Base-by-base conservation (phyloP, 352 stramenopile genomes). In the Pythium utonaiense region DNA sequence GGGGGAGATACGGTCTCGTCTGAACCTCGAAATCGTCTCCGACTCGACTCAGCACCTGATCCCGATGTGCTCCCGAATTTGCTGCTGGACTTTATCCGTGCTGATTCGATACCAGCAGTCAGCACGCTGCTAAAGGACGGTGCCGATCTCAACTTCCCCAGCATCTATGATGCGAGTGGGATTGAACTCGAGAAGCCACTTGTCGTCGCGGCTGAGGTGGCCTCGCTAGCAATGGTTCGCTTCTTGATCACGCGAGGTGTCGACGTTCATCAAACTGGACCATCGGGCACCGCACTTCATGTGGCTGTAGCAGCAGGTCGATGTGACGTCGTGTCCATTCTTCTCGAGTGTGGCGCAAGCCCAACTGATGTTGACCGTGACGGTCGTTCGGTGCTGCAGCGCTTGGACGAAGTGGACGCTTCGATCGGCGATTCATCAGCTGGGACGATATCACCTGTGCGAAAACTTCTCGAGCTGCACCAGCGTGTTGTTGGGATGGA, bases 221-320 rank as follows among this genome's bases (percentile, higher is more conserved):
- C 76, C 12, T 91, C 83, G 6, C 64, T 95, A 12, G 62, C 59
- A 22, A 92, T 95, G 83, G 73, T 95, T 33, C 74, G 80, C 3
- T 85, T 91, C 40, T 68, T 95, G 14, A 41, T 93, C n/a, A 90
- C 89, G 52, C 77, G 80, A 45, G 85, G 85, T 16, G 80, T 81
- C 22, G 83, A 93, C 45, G 69, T 93, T 21, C 78, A 87, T 25
- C 73, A 84, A 33, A 64, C 71, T 10, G 78, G 79, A 30, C 62
- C 71, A 1, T 64, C 64, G 13, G 83, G 80, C 3, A 90, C 80
- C 12, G 78, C 83, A 22, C 69, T 95, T 6, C 85, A 95, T 38
- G 70, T 89, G 24, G 85, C 83, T 22, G 81, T 77, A 10, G 61
- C 62, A 31, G 62, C 54, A 19, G 77, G 80, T 9, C 79, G 85